Evolutionary conservation across 208 protist genomes (phyloP).

Genomic region (Leishmania braziliensis): DNA sequence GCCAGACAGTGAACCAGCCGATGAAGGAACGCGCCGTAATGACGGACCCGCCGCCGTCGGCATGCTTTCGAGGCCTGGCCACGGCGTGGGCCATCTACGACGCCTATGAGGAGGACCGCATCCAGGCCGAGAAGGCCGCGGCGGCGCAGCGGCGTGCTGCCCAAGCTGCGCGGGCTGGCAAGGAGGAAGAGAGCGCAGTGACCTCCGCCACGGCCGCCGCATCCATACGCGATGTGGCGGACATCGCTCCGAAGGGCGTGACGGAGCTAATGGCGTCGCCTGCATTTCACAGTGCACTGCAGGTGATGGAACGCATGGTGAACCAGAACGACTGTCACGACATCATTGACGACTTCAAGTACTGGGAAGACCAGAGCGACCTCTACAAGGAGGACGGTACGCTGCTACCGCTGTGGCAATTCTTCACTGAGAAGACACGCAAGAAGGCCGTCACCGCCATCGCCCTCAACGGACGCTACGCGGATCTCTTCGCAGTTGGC

Average conservation of each 20-base stretch:
- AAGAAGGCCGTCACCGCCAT: constrained; percentile 94
- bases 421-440: constrained; percentile 84
- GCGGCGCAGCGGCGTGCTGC: constrained; percentile 69
- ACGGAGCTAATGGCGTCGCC: constrained; percentile 70
- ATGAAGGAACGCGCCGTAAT: constrained; percentile 80
- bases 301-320: constrained; percentile 97
- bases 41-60: constrained; percentile 93
- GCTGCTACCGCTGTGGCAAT: constrained; percentile 97
- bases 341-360: constrained; percentile 97
- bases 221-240: constrained; percentile 12
- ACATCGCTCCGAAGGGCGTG: constrained; percentile 32
- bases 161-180: constrained; percentile 62
- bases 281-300: constrained; percentile 66
- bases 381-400: constrained; percentile 94
- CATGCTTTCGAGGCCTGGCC: constrained; percentile 83
- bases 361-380: constrained; percentile 97
- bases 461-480: constrained; percentile 94
- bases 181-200: constrained; percentile 69
- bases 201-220: constrained; percentile 15
- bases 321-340: constrained; percentile 97
- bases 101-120: constrained; percentile 93
- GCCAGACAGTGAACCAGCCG: constrained; percentile 95
- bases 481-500: constrained; percentile 97
- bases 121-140: constrained; percentile 77
- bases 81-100: constrained; percentile 97